A percentile compares a stretch with the other conserved stretches of the same genome.
These are phyloP conservation scores for Pseudogymnoascus sp. DNA, from an alignment of 2,329 filamentous ascomycete species.

Conservation along the genomic window DNA sequence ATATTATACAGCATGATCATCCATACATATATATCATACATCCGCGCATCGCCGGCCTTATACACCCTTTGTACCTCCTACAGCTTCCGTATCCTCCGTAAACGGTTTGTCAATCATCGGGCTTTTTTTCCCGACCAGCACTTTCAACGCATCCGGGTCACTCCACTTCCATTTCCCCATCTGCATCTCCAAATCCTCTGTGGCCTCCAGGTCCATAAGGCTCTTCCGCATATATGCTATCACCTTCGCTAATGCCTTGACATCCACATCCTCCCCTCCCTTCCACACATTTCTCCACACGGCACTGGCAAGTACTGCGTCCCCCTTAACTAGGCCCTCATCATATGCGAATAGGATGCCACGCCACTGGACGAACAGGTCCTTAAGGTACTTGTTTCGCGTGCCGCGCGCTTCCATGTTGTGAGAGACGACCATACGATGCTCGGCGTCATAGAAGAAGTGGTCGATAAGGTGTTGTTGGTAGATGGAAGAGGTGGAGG, in stretches of 20 bases:
- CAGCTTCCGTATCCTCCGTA: conserved; percentile 17
- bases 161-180: conserved; percentile 42
- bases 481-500: conserved; percentile 62
- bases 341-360: conserved; percentile 78
- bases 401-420: conserved; percentile 52
- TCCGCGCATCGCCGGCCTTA: not conserved
- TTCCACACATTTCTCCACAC: conserved; percentile 94
- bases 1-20: conserved; percentile 6
- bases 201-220: conserved; percentile 42
- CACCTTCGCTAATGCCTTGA: conserved; percentile 50
- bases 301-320: conserved; percentile 69
- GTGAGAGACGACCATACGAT: conserved; percentile 74
- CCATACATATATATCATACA: conserved; percentile 7
- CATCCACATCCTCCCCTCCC: conserved; percentile 54
- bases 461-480: conserved; percentile 89
- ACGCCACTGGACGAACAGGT: conserved; percentile 89
- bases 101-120: conserved; percentile 30
- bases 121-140: conserved; percentile 31
- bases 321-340: conserved; percentile 68
- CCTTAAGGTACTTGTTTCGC: conserved; percentile 65
- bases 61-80: not conserved
- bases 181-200: conserved; percentile 44
- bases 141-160: conserved; percentile 32
- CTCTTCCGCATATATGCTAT: conserved; percentile 55
- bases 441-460: conserved; percentile 85